These are phyloP conservation scores for Rhododendron kiyosumense DNA, from an alignment of 148 eudicot genomes.

Conservation along the genomic window DNA sequence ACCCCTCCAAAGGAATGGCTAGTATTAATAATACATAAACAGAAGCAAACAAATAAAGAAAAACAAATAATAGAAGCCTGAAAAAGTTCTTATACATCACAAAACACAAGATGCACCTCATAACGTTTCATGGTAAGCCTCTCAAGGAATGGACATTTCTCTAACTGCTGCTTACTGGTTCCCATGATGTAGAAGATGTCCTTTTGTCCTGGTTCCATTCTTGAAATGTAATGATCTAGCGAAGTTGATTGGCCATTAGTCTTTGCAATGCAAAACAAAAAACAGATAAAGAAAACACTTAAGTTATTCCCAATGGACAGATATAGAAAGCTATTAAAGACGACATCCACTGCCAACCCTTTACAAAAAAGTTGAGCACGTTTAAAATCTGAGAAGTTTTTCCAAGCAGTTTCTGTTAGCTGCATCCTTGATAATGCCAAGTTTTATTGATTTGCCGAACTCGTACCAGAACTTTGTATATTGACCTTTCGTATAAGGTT, in stretches of 20 bases:
- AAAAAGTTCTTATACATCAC: not conserved
- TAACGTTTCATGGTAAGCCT: conserved; percentile 74
- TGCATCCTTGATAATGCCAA: too few species aligned
- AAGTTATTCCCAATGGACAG: not conserved
- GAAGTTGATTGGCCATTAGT: conserved; percentile 82
- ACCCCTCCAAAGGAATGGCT: not conserved
- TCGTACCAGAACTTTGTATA: too few species aligned
- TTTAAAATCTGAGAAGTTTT: not conserved
- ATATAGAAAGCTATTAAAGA: not conserved
- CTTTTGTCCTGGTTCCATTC: conserved; percentile 46
- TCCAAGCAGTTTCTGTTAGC: too few species aligned
- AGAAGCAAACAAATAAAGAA: conserved; percentile 1
- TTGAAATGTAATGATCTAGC: conserved; percentile 54
- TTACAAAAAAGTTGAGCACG: not conserved
- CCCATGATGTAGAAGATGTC: conserved; percentile 92
- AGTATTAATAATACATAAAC: not conserved
- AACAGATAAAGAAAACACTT: not conserved
- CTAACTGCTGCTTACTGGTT: conserved; percentile 82
- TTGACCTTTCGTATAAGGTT: too few species aligned
- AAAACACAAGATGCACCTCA: conserved; percentile 45
- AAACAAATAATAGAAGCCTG: not conserved
- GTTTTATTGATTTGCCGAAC: too few species aligned
- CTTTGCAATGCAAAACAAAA: conserved; percentile 39
- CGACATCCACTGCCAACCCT: not conserved
- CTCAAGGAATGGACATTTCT: conserved; percentile 97